Evolutionary conservation across 1,139 yeast species (phyloP), one percentile per base, ranked within the genome.

Genomic region (Taphrina confusa): DNA sequence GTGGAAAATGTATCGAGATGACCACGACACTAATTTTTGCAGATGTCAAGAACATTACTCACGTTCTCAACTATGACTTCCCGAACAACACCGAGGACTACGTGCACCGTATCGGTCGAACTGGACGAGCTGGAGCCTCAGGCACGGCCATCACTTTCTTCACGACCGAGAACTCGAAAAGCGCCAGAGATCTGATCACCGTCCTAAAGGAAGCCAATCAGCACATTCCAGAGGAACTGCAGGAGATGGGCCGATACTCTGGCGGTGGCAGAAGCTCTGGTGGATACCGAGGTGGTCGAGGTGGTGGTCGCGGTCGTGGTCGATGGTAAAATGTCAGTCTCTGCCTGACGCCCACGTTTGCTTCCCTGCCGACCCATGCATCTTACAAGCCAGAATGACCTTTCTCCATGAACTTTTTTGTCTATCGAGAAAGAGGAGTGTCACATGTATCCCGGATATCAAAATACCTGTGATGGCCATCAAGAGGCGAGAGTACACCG

Each of bases 71-170:
- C 83, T 90, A 81, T 72, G 98, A 92, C 75, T 91, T 91, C 90
- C 97, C 98, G 71, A 90, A 90, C 76, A 92, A 91, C 78, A 87
- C 90, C 73, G 98, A 92, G 62, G 97, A 92, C 78, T 92, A 92
- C 75, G 97, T 92, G 64, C 95, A 87, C 75, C 82, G 95, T 75
- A 87, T 87, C 71, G 97, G 97, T 74, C 89, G 98, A 84, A 91
- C 97, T 66, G 98, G 98, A 74, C 89, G 98, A 83, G 98, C 97
- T 67, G 97, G 97, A 75, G 84, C 89, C 66, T 80, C 81, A 65
- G 98, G 98, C 80, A 90, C 95, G 65, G 97, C 98, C 63, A 83
- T 91, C 67, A 90, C 98, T 9, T 83, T 92, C 75, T 92, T 92
- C 81, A 90, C 97, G 62, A 87, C 84, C 66, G 91, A 80, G 66